A percentile compares a stretch with the other conserved stretches of the same genome.
Evolutionary conservation across 306 rosid genomes (phyloP).

Genomic region (Elaeagnus macrophylla): DNA sequence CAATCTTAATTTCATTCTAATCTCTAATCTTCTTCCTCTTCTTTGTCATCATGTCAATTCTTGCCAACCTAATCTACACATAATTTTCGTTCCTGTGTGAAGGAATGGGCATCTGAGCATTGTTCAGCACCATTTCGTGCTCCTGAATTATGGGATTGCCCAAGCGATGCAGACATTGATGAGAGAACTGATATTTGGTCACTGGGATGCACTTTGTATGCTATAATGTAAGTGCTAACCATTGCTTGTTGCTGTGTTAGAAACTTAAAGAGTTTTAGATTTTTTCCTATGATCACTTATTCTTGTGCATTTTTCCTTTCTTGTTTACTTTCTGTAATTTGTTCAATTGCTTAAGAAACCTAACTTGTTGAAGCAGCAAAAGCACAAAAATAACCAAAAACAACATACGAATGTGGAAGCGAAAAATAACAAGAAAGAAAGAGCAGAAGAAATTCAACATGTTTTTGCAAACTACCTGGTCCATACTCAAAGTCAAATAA

Average conservation of each 20-base stretch:
- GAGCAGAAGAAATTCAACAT: too few relatives aligned
- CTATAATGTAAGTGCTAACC: conserved; percentile 65
- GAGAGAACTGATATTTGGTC: conserved; percentile 99
- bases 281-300: neutral
- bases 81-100: conserved; percentile 22
- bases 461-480: too few relatives aligned
- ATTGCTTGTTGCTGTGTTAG: conserved; percentile 10
- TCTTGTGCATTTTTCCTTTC: neutral
- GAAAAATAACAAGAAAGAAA: too few relatives aligned
- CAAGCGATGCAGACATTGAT: conserved; percentile 72
- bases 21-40: neutral
- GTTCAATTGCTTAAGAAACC: neutral
- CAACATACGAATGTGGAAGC: too few relatives aligned
- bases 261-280: neutral
- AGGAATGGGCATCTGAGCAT: conserved; percentile 99
- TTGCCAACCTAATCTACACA: too few relatives aligned
- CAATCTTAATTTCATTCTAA: too few relatives aligned
- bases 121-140: conserved; percentile 96
- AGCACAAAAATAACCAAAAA: too few relatives aligned
- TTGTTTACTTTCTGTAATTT: neutral
- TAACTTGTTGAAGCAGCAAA: too few relatives aligned
- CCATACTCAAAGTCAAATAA: too few relatives aligned
- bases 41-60: conserved; percentile 17
- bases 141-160: conserved; percentile 99
- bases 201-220: conserved; percentile 94